phyloP scores from a whole-genome alignment of 768 basidiomycete species.

The Mycena rebaudengoi region DNA sequence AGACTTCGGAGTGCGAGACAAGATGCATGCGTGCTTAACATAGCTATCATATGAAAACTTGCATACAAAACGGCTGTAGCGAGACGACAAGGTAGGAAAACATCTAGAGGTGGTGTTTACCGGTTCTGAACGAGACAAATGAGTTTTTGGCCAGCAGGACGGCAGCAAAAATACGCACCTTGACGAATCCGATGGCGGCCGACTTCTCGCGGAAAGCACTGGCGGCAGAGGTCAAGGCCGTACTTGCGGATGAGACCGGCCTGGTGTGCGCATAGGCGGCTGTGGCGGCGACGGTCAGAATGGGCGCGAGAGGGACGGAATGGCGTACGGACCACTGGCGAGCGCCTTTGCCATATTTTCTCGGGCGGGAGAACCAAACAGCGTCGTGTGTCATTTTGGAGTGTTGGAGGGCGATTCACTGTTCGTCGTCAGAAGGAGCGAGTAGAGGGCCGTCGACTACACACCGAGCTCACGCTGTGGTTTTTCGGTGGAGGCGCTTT shows the following conservation, averaged over 20 bases:
- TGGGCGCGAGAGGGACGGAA: not conserved
- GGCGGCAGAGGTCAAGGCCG: conserved; percentile 96
- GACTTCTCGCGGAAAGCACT: conserved; percentile 99
- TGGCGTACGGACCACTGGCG: conserved; percentile 82
- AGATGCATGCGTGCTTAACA: conserved; percentile 15
- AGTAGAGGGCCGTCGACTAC: no score
- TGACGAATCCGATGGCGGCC: conserved; percentile 91
- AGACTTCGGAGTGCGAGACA: not conserved
- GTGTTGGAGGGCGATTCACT: conserved; percentile 34
- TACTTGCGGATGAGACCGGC: conserved; percentile 98
- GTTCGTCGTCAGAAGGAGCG: no score
- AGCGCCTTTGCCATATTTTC: conserved; percentile 94
- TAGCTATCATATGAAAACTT: conserved; percentile 27
- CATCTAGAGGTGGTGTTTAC: conserved; percentile 11
- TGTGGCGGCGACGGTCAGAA: conserved; percentile 38
- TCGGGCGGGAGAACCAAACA: conserved; percentile 96
- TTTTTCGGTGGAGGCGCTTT: no score
- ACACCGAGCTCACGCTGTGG: no score
- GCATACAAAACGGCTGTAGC: conserved; percentile 25
- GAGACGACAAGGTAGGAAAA: conserved; percentile 14
- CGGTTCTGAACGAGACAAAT: conserved; percentile 18
- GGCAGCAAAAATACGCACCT: conserved; percentile 62
- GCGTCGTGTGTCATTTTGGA: conserved; percentile 95
- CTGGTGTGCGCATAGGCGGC: conserved; percentile 96
- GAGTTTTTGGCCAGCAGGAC: not conserved